phyloP scores from a whole-genome alignment of 2,329 filamentous ascomycete species.

The Fusarium falciforme region DNA sequence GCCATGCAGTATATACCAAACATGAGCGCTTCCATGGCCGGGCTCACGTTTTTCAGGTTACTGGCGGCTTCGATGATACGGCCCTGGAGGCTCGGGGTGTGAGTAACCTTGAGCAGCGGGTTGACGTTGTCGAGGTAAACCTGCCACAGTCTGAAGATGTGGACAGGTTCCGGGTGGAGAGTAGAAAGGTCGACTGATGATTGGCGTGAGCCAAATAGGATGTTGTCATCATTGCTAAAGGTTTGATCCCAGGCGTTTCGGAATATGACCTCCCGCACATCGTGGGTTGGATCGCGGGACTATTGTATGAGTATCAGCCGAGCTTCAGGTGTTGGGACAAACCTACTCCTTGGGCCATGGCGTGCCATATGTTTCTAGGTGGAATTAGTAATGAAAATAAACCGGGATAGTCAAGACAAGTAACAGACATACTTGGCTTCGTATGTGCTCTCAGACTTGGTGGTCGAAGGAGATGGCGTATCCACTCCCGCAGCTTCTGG shows the following conservation, averaged over 20 bases:
- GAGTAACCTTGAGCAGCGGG: slow-evolving; percentile 68
- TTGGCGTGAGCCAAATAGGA: slow-evolving; percentile 63
- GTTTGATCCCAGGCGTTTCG: slow-evolving; percentile 59
- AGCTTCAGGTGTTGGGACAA: not conserved
- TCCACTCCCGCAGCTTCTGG: not conserved
- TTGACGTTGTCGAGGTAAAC: slow-evolving; percentile 69
- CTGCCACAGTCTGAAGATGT: slow-evolving; percentile 66
- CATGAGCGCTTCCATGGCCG: slow-evolving; percentile 64
- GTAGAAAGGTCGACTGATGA: slow-evolving; percentile 56
- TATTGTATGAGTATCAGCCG: not conserved
- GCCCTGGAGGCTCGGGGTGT: slow-evolving; percentile 64
- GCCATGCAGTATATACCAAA: slow-evolving; percentile 64
- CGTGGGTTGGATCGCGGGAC: slow-evolving; percentile 10
- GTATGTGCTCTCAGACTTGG: slow-evolving; percentile 4
- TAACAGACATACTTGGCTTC: slow-evolving; percentile 29
- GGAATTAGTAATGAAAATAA: not conserved
- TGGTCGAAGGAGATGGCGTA: not conserved
- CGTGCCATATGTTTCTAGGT: slow-evolving; percentile 59
- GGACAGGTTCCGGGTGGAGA: slow-evolving; percentile 60
- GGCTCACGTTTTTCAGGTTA: slow-evolving; percentile 53
- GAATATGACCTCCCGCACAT: slow-evolving; percentile 44
- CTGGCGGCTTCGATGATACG: slow-evolving; percentile 62
- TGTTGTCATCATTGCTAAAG: slow-evolving; percentile 55
- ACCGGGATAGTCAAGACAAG: not conserved
- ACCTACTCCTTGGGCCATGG: slow-evolving; percentile 56